Conservation (phyloP, 1,284 basidiomycete species). For the Ceratobasidium sp. region DNA sequence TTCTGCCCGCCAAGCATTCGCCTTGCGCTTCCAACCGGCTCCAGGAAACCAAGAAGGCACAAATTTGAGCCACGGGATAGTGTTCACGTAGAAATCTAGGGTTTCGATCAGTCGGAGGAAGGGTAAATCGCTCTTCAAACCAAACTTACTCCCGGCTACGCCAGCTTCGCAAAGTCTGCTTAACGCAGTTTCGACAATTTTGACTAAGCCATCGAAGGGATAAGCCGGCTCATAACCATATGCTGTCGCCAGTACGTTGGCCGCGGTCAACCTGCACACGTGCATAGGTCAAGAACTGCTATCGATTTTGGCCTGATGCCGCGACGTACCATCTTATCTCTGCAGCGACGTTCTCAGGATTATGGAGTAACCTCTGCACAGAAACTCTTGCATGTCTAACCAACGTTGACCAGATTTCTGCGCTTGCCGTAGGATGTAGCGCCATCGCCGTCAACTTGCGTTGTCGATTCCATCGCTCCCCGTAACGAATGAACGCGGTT, state of each 20-base stretch:
- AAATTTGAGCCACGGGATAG: conserved; percentile 12
- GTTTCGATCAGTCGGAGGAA: not conserved
- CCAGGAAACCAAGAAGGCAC: conserved; percentile 45
- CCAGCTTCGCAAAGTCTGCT: conserved; percentile 11
- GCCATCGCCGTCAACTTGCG: conserved; percentile 12
- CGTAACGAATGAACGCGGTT: conserved; percentile 18
- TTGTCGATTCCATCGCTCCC: conserved; percentile 22
- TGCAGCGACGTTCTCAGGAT: not conserved
- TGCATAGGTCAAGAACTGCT: no score
- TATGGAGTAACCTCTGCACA: conserved; percentile 21
- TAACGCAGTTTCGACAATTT: not conserved
- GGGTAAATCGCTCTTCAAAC: not conserved
- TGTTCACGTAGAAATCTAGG: no score
- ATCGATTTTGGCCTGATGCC: no score
- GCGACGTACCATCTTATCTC: conserved; percentile 13
- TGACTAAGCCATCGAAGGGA: not conserved
- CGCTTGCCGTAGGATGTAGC: conserved; percentile 18
- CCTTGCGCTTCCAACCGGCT: conserved; percentile 25
- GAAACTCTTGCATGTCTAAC: conserved; percentile 5
- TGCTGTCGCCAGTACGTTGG: not conserved
- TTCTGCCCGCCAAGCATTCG: not conserved
- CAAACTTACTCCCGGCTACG: conserved; percentile 10
- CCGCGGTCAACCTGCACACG: not conserved
- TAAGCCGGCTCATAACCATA: conserved; percentile 7
- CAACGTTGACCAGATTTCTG: not conserved